Base-by-base conservation (phyloP, 352 stramenopile genomes). In the Globisporangium middletonii region DNA sequence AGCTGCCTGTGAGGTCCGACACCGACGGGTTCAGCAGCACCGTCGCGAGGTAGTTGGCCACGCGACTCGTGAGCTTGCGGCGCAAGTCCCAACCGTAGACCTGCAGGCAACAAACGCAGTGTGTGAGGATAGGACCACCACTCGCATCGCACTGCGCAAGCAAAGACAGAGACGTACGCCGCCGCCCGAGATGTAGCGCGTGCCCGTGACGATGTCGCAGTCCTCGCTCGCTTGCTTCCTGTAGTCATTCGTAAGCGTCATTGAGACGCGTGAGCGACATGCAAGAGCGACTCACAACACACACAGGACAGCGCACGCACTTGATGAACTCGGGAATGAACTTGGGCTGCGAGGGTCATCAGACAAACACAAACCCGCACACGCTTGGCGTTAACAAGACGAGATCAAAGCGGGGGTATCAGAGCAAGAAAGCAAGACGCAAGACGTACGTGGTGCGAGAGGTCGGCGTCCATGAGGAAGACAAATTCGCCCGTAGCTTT, bases 391-490 rank as follows among this genome's bases (percentile, higher is more conserved):
- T 46, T 3, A 49, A 46, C 41, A 45, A 19, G 15, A 9, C 15
- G 41, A 4, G 5, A 41, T 41, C 41, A 4, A 13, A 35, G 13
- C n/a, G 7, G 9, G 27, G 33, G 38, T 3, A 45, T 19, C 18
- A 27, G 2, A 52, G 28, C 43, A 38, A 51, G 26, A 13, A 6
- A n/a, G 51, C 49, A 30, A 62, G 3, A 0, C 38, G 4, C 18
- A 47, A 3, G 16, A 66, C 63, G 47, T 64, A 95, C 85, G 78
- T 99, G 97, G 73, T 99, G 97, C 57, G 89, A 98, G 38, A 99
- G 82, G 74, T 99, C 97, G 19, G 96, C 97, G 78, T 99, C 96
- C 96, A 99, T 99, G 44, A 99, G 79, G 71, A 99, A 90, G 48
- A 99, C 95, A 67, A 90, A 96, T 59, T 98, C 77, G 26, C 96